phyloP scores from a whole-genome alignment of 2,329 filamentous ascomycete species.

The Clarireedia monteithiana region DNA sequence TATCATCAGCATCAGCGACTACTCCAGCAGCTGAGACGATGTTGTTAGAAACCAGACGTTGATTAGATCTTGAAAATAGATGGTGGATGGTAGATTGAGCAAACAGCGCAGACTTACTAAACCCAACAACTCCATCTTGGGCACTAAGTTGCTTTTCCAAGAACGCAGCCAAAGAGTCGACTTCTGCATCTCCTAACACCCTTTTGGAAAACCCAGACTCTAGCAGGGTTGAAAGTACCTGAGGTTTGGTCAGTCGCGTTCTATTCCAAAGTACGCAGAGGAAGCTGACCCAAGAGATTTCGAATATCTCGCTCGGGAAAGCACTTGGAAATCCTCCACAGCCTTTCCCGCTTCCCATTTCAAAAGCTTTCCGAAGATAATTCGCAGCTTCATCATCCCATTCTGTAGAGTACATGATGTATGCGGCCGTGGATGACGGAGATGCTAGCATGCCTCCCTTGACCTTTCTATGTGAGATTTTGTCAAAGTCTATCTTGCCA shows the following conservation, averaged over 20 bases:
- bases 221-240: not conserved
- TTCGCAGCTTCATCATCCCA: not conserved
- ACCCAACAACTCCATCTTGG: not conserved
- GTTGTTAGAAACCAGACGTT: not conserved
- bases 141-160: not conserved
- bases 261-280: not conserved
- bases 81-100: too few relatives aligned
- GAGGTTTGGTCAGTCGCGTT: not conserved
- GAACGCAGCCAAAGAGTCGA: not conserved
- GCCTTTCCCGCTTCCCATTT: not conserved
- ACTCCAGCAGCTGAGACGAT: not conserved
- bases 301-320: not conserved
- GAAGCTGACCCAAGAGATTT: not conserved
- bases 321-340: not conserved
- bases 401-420: not conserved
- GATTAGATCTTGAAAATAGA: too few relatives aligned
- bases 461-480: not conserved
- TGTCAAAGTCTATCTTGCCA: conserved; percentile 32
- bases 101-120: not conserved
- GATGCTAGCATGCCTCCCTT: not conserved
- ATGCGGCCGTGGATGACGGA: conserved; percentile 4
- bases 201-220: not conserved
- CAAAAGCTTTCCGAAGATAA: not conserved
- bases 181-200: not conserved
- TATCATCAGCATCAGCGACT: not conserved